phyloP scores from a whole-genome alignment of 2,329 filamentous ascomycete species.

The Stagonosporopsis cucurbitacearum region DNA sequence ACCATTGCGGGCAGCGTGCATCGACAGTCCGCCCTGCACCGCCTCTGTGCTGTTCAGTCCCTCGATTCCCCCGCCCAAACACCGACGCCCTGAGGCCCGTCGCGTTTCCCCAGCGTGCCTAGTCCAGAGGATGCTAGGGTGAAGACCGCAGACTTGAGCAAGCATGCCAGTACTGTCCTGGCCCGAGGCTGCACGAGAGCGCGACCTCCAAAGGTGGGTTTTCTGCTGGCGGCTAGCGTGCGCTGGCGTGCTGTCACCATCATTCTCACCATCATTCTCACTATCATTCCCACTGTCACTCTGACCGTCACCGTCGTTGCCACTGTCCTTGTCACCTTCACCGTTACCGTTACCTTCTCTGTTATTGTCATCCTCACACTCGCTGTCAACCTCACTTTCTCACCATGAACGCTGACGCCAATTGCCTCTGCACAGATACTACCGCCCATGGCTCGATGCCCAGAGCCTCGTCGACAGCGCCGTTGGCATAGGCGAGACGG shows the following conservation, averaged over 20 bases:
- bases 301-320: too few relatives aligned
- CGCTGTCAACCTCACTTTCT: too few relatives aligned
- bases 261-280: too few relatives aligned
- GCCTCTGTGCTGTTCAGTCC: neutral
- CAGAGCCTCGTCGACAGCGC: constrained; percentile 38
- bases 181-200: constrained; percentile 35
- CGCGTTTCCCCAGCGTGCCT: neutral
- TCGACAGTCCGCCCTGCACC: neutral
- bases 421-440: constrained; percentile 32
- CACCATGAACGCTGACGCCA: constrained; percentile 5
- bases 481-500: constrained; percentile 32
- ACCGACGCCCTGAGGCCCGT: neutral
- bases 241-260: neutral
- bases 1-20: constrained; percentile 3
- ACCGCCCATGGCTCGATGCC: constrained; percentile 47
- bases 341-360: too few relatives aligned
- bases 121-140: constrained; percentile 19
- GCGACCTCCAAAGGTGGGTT: constrained; percentile 39
- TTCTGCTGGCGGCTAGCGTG: neutral
- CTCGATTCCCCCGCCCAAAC: neutral
- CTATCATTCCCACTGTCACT: too few relatives aligned
- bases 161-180: constrained; percentile 26
- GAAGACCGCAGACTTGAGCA: constrained; percentile 12
- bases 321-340: too few relatives aligned
- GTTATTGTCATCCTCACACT: too few relatives aligned